Evolutionary conservation across 805 yeast species (phyloP), one percentile per base, ranked within the genome.

Genomic region (Danielia reshetovae): DNA sequence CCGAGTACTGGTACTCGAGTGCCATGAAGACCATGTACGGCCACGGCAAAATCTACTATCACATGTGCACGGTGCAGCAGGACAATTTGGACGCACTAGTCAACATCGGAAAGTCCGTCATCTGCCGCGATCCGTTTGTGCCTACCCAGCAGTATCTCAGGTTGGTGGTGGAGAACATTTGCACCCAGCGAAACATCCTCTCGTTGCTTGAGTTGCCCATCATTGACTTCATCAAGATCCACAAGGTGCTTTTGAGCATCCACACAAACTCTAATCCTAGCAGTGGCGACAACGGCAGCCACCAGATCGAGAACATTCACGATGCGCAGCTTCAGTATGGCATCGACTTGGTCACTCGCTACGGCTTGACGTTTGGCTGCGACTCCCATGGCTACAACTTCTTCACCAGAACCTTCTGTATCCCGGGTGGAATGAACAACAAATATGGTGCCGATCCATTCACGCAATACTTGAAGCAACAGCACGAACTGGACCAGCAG

Each of bases 21-120:
- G 79, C 94, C 3, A 74, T 84, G 75, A 74, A 75, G 46, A 74
- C 83, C 11, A 78, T 80, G 43, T 85, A 79, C 51, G 89, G 93
- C 2, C 88, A 81, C 49, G 96, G 96, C 2, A 84, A 87, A 54
- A 73, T 85, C 13, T 86, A 85, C 50, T 86, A 86, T 50, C 95
- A 86, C 54, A 81, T 82, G 74, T 85, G 93, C 30, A 85, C 94
- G 0, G 95, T 86, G 4, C 90, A 85, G 54, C 83, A 79, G 52
- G 81, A 78, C 54, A 74, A 77, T 42, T 60, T 85, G 40, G 88
- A 83, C 58, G 90, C 93, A 2, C 71, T 85, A 44, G 87, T 81
- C 34, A 81, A 83, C 47, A 72, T 85, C 14, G 93, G 93, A 8
- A 84, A 83, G 55, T 74, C 85, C 29, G 89, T 84, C 7, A 74